phyloP scores from a whole-genome alignment of 768 basidiomycete genomes.

The Suillus variegatus region DNA sequence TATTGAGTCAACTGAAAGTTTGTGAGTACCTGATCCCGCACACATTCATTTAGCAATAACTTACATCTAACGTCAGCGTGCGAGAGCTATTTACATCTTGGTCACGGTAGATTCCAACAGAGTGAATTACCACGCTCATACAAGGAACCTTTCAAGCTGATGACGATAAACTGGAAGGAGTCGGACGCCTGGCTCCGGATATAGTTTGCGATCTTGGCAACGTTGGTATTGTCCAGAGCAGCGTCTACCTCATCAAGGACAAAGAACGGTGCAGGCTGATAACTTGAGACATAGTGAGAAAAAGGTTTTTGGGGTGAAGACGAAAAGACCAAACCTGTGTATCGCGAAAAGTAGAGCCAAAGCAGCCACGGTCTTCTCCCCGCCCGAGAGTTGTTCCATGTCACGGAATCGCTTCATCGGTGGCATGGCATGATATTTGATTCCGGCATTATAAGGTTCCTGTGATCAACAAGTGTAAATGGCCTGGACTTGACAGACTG shows the following conservation, averaged over 20 bases:
- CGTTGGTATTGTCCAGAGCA: conserved; percentile 98
- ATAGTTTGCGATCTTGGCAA: conserved; percentile 93
- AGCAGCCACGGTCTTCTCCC: conserved; percentile 98
- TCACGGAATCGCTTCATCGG: conserved; percentile 99
- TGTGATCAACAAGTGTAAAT: conserved; percentile 25
- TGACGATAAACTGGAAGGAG: conserved; percentile 94
- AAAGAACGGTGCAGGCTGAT: conserved; percentile 96
- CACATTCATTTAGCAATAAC: conserved; percentile 15
- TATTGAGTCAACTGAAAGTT: conserved; percentile 57
- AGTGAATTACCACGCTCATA: conserved; percentile 90
- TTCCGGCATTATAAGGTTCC: conserved; percentile 86
- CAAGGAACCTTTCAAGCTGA: conserved; percentile 91
- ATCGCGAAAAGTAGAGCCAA: conserved; percentile 96
- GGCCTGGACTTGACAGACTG: conserved; percentile 25
- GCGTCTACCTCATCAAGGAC: conserved; percentile 99
- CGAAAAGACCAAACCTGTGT: conserved; percentile 64
- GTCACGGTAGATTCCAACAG: conserved; percentile 92
- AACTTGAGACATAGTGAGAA: conserved; percentile 47
- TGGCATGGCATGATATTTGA: conserved; percentile 99
- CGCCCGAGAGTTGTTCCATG: conserved; percentile 98
- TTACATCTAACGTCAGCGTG: conserved; percentile 89
- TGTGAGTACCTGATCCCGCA: neutral
- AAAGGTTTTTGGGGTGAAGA: neutral
- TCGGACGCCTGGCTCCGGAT: conserved; percentile 84
- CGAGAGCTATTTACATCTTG: conserved; percentile 92